A percentile compares a stretch with the other conserved stretches of the same genome.
Conservation (phyloP, 2,329 filamentous ascomycete species). For the Lasiodiplodia citricola region DNA sequence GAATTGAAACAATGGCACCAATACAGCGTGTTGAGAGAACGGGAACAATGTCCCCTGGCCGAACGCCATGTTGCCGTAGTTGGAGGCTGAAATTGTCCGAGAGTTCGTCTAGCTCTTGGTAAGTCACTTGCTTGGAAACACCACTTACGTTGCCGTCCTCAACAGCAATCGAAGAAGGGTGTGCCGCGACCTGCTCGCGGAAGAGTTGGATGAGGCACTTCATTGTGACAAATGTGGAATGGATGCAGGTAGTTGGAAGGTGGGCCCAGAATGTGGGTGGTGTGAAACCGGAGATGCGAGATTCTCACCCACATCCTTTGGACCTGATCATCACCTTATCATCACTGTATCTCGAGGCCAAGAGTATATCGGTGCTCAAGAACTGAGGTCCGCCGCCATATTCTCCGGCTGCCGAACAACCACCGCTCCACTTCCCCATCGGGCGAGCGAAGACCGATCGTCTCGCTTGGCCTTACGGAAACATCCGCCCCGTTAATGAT, state of each 20-base stretch:
- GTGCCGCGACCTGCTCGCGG: constrained; percentile 6
- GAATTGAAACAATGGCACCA: background rate
- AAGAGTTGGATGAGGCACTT: constrained; percentile 14
- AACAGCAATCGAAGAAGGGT: constrained; percentile 7
- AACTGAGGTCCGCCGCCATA: background rate
- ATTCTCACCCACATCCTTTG: background rate
- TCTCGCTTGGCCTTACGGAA: background rate
- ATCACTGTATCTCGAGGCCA: background rate
- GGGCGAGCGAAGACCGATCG: background rate
- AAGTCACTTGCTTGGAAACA: constrained; percentile 2
- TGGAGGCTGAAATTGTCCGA: background rate
- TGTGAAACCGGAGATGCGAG: background rate
- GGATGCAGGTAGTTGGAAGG: background rate
- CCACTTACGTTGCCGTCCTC: background rate
- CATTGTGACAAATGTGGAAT: background rate
- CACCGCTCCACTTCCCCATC: background rate
- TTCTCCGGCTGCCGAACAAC: constrained; percentile 1
- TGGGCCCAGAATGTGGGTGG: background rate
- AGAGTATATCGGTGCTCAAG: background rate
- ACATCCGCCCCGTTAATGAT: background rate
- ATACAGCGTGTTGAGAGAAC: background rate
- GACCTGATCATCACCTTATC: constrained; percentile 4
- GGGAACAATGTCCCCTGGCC: background rate
- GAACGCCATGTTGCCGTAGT: background rate
- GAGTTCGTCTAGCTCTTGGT: background rate